A percentile compares a stretch with the other conserved stretches of the same genome.
phyloP scores from a whole-genome alignment of 331 rosid species.

The Rosa hybrid region DNA sequence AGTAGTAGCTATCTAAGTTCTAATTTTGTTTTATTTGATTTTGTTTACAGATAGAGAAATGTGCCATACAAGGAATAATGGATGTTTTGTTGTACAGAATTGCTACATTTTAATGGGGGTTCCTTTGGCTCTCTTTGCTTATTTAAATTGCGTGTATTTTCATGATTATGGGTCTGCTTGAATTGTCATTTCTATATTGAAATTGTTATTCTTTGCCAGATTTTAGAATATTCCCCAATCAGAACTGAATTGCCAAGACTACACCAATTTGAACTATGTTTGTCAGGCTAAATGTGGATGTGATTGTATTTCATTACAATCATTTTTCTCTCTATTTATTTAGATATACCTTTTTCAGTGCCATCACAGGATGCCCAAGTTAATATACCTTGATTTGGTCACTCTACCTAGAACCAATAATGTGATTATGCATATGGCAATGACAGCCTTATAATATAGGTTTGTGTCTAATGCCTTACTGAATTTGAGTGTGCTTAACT shows the following conservation, averaged over 20 bases:
- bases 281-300: not conserved
- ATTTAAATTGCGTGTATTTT: not conserved
- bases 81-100: not conserved
- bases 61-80: not conserved
- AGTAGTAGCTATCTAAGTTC: constrained; percentile 24
- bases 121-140: not conserved
- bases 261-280: not conserved
- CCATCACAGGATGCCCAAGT: not conserved
- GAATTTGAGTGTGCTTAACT: constrained; percentile 24
- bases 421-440: constrained; percentile 8
- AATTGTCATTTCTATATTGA: not conserved
- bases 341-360: no score
- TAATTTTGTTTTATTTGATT: not conserved
- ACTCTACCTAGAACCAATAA: not conserved
- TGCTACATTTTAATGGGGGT: not conserved
- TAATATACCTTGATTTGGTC: not conserved
- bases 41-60: not conserved
- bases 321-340: not conserved
- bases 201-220: not conserved
- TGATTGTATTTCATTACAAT: not conserved
- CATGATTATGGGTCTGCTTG: not conserved
- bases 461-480: constrained; percentile 1
- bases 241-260: not conserved
- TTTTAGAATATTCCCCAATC: not conserved
- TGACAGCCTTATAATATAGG: not conserved